Evolutionary conservation across 2,329 filamentous ascomycete species (phyloP).

Genomic region (Alternaria longipes): DNA sequence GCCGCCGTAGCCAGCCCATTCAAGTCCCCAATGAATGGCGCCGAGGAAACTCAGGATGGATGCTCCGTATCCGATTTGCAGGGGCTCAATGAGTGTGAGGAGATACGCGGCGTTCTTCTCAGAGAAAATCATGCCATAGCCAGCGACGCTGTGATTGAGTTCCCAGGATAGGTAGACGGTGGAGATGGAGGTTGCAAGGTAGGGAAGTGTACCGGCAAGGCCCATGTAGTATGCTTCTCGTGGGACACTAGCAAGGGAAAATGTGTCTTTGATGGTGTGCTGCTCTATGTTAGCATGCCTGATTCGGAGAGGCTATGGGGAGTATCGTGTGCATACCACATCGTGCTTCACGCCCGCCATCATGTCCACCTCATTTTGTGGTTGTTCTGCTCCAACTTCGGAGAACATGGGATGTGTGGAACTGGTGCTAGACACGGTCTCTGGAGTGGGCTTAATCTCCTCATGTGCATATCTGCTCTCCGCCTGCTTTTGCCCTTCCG

Average conservation of each 20-base stretch:
- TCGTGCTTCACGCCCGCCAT: conserved; percentile 55
- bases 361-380: conserved; percentile 56
- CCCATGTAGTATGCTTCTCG: conserved; percentile 60
- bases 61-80: conserved; percentile 91
- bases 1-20: conserved; percentile 76
- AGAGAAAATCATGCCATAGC: conserved; percentile 70
- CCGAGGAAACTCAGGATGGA: conserved; percentile 94
- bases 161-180: conserved; percentile 86
- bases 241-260: conserved; percentile 57
- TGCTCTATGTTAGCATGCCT: conserved; percentile 22
- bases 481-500: conserved; percentile 62
- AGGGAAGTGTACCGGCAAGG: conserved; percentile 65
- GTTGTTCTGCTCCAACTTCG: conserved; percentile 48
- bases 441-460: conserved; percentile 68
- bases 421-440: conserved; percentile 68
- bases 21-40: conserved; percentile 91
- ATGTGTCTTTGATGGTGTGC: conserved; percentile 60
- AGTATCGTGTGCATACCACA: conserved; percentile 36
- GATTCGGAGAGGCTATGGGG: rapidly evolving
- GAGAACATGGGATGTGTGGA: conserved; percentile 53
- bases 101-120: conserved; percentile 76
- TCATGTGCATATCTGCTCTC: conserved; percentile 65
- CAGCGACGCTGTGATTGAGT: conserved; percentile 74
- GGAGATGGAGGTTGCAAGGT: conserved; percentile 81
- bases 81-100: conserved; percentile 79